Evolutionary conservation across 202 grass and related monocot species (phyloP).

Genomic region (Brachypodium distachyon): DNA sequence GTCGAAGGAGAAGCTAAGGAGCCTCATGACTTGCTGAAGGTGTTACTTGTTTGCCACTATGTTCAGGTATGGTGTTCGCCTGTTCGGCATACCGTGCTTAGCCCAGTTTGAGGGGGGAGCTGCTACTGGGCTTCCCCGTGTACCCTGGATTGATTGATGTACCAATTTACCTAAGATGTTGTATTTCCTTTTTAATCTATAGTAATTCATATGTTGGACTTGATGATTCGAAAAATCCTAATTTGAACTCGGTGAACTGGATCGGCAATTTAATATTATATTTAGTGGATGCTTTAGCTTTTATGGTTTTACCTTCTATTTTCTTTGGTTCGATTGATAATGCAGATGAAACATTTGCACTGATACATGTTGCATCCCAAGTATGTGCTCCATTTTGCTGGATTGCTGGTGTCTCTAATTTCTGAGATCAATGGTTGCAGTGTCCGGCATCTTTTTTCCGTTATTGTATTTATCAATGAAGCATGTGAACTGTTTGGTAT

Average conservation of each 20-base stretch:
- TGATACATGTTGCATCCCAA: neutral
- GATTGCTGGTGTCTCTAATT: neutral
- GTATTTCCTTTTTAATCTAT: constrained; percentile 42
- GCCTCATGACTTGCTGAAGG: constrained; percentile 18
- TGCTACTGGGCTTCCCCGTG: constrained; percentile 23
- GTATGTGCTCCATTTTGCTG: neutral
- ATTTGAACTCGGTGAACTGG: constrained; percentile 16
- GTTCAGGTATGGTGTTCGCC: constrained; percentile 23
- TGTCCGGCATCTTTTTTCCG: neutral
- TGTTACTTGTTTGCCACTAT: constrained; percentile 23
- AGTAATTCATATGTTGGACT: constrained; percentile 35
- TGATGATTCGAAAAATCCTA: constrained; percentile 24
- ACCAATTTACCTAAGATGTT: constrained; percentile 45
- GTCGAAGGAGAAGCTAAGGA: constrained; percentile 22
- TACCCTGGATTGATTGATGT: constrained; percentile 27
- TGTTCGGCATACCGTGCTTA: too few species aligned
- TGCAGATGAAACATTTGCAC: neutral
- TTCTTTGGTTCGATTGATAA: neutral
- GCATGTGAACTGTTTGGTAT: neutral
- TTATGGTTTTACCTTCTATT: neutral
- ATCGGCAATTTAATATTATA: constrained; percentile 22
- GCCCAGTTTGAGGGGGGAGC: constrained; percentile 21
- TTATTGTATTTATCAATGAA: neutral
- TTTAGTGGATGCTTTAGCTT: constrained; percentile 1
- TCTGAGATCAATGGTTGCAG: neutral